Percentiles rank a stretch among this genome's conserved stretches.
Evolutionary conservation across 257 asterid species (phyloP).

Genomic region (Rauvolfia tetraphylla): DNA sequence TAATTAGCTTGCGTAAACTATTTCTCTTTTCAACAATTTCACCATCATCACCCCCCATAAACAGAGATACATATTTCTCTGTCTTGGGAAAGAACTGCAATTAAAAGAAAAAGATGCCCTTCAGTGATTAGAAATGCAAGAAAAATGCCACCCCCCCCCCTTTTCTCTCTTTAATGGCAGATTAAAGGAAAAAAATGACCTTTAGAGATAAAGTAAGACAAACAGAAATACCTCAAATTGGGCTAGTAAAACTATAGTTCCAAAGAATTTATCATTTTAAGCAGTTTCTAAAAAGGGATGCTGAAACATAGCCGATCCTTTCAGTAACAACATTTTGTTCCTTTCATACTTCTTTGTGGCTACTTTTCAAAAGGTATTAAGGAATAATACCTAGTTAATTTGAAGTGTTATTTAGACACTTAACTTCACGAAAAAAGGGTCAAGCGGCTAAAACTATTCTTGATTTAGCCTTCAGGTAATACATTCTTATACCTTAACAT

Average conservation of each 20-base stretch:
- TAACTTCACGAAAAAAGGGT: neutral
- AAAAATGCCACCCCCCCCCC: neutral
- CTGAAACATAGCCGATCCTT: neutral
- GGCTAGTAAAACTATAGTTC: neutral
- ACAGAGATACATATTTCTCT: slow-evolving; percentile 77
- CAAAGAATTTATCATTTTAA: neutral
- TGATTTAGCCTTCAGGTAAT: neutral
- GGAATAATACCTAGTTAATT: neutral
- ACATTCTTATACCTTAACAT: slow-evolving; percentile 55
- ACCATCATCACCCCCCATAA: slow-evolving; percentile 74
- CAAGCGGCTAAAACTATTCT: neutral
- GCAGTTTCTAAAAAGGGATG: neutral
- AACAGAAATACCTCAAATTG: neutral
- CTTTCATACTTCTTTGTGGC: neutral
- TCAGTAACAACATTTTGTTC: neutral
- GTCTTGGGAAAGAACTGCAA: slow-evolving; percentile 94
- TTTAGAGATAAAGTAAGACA: neutral
- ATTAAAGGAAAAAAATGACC: neutral
- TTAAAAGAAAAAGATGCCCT: slow-evolving; percentile 13
- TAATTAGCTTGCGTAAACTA: slow-evolving; percentile 61
- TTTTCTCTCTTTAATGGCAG: neutral
- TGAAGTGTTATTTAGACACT: neutral
- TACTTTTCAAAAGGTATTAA: neutral
- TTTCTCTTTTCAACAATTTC: slow-evolving; percentile 70
- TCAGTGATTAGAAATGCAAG: neutral